A percentile compares a stretch with the other conserved stretches of the same genome.
phyloP scores from a whole-genome alignment of 306 rosid species.

The Canavalia gladiata region DNA sequence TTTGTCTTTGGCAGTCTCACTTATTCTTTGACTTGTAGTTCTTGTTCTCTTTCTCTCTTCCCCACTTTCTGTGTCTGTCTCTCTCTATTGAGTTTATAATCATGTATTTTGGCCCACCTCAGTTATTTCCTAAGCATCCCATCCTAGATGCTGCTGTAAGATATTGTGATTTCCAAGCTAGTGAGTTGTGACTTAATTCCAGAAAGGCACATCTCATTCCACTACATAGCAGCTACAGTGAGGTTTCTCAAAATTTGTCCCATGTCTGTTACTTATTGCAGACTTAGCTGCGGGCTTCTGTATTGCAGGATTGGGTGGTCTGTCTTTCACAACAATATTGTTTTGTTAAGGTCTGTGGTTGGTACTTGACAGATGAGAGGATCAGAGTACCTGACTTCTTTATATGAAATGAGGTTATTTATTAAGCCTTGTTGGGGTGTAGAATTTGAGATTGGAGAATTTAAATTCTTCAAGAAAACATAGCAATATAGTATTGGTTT shows the following conservation, averaged over 20 bases:
- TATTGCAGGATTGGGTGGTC: background rate
- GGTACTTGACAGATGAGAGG: conserved; percentile 3
- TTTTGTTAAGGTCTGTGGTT: background rate
- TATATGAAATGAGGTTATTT: too few relatives aligned
- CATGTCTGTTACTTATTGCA: conserved; percentile 7
- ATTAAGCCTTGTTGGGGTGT: background rate
- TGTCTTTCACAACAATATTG: background rate
- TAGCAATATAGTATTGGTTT: background rate
- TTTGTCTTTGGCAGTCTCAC: conserved; percentile 11
- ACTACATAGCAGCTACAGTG: background rate
- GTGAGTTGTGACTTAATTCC: conserved; percentile 24
- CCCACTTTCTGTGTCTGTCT: background rate
- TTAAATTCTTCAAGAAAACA: background rate
- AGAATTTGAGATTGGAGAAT: conserved; percentile 12
- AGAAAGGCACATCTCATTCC: conserved; percentile 1
- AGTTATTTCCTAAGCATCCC: background rate
- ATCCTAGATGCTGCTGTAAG: conserved; percentile 7
- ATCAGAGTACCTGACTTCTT: background rate
- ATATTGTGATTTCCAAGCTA: background rate
- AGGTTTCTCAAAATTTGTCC: background rate
- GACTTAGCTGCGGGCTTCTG: background rate
- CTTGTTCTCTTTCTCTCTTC: conserved; percentile 13
- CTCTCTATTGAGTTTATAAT: background rate
- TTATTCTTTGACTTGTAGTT: background rate
- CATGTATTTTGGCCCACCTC: background rate